phyloP scores from a whole-genome alignment of 2,329 filamentous ascomycete species.

The Diaporthe vexans region DNA sequence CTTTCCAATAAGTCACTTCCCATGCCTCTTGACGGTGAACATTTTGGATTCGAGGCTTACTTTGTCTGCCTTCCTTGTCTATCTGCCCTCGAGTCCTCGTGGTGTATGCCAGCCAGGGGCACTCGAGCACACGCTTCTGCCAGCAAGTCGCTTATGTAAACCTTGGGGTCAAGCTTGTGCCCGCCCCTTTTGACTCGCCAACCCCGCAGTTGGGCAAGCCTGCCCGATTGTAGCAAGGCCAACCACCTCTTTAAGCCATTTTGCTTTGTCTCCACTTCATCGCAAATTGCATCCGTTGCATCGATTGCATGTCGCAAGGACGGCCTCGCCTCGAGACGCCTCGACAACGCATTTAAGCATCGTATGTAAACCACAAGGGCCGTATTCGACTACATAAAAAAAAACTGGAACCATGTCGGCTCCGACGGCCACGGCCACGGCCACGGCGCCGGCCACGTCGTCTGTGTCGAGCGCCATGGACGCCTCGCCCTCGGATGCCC shows the following conservation, averaged over 20 bases:
- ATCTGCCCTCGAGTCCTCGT: neutral
- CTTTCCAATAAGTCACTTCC: neutral
- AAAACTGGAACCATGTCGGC: constrained; percentile 37
- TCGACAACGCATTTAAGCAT: constrained; percentile 33
- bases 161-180: neutral
- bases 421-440: constrained; percentile 35
- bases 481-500: constrained; percentile 26
- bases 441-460: constrained; percentile 36
- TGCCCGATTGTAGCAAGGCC: constrained; percentile 33
- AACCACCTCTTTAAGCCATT: constrained; percentile 39
- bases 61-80: neutral
- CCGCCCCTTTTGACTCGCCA: constrained; percentile 29
- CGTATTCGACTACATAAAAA: constrained; percentile 22
- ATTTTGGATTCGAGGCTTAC: neutral
- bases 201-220: constrained; percentile 32
- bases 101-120: neutral
- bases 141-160: constrained; percentile 19
- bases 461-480: constrained; percentile 37
- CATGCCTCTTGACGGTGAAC: neutral
- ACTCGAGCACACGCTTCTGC: no score
- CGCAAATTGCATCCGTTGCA: constrained; percentile 42
- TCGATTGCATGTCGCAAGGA: constrained; percentile 34
- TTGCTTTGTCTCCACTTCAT: constrained; percentile 28
- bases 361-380: neutral
- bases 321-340: constrained; percentile 25